A percentile compares a stretch with the other conserved stretches of the same genome.
Conservation (phyloP, 805 yeast genomes). For the Torulaspora maleeae region DNA sequence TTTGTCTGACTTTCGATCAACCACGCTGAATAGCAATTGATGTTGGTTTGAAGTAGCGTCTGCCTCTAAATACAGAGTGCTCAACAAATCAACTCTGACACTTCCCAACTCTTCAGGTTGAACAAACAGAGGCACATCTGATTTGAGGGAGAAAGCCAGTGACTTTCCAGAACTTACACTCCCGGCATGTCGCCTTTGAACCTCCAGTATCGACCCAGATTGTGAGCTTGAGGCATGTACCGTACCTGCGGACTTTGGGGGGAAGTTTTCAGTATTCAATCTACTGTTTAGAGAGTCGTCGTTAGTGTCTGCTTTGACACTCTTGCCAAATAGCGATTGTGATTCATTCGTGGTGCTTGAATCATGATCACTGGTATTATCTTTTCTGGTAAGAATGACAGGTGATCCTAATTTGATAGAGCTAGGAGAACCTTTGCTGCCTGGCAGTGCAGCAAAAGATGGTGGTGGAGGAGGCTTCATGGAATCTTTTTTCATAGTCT, state of each 20-base stretch:
- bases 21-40: constrained; percentile 54
- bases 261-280: constrained; percentile 7
- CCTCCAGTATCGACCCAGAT: neutral
- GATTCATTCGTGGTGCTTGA: constrained; percentile 1
- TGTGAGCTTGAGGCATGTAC: constrained; percentile 7
- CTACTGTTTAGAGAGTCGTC: neutral
- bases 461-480: constrained; percentile 16
- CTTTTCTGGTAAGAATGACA: constrained; percentile 17
- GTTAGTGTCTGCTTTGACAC: neutral
- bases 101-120: constrained; percentile 57
- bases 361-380: constrained; percentile 3
- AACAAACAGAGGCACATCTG: constrained; percentile 48
- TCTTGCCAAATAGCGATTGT: constrained; percentile 2
- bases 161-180: constrained; percentile 16
- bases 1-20: constrained; percentile 55
- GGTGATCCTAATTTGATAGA: constrained; percentile 24
- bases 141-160: constrained; percentile 7
- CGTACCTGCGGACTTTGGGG: constrained; percentile 9
- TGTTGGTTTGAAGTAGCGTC: constrained; percentile 52
- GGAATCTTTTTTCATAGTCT: neutral
- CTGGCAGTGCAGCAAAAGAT: constrained; percentile 10
- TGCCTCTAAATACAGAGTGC: constrained; percentile 42
- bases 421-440: constrained; percentile 7
- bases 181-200: constrained; percentile 10
- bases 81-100: constrained; percentile 44